phyloP scores from a whole-genome alignment of 2,329 filamentous ascomycete genomes.

The Talaromyces sp. region DNA sequence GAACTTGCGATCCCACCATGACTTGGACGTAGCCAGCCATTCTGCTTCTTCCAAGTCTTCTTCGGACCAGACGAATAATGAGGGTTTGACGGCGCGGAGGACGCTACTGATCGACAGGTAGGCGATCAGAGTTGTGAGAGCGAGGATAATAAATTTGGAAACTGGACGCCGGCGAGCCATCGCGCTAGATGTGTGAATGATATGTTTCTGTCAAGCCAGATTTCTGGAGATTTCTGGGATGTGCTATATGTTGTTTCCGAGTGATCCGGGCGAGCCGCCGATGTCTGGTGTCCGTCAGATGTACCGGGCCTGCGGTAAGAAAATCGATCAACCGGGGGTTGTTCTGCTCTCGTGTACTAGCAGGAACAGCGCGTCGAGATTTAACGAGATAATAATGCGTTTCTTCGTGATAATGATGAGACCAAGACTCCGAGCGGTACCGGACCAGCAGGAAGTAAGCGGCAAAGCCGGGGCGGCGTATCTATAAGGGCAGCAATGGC shows the following conservation, averaged over 20 bases:
- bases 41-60: constrained; percentile 60
- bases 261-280: background rate
- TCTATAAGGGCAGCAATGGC: background rate
- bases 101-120: constrained; percentile 48
- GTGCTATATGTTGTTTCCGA: background rate
- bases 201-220: background rate
- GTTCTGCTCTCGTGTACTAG: background rate
- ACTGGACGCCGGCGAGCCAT: constrained; percentile 39
- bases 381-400: constrained; percentile 10
- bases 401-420: constrained; percentile 14
- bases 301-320: constrained; percentile 1
- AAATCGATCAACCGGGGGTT: background rate
- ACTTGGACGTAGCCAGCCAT: constrained; percentile 70
- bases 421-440: constrained; percentile 21
- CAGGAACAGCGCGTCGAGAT: background rate
- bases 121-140: constrained; percentile 41
- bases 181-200: background rate
- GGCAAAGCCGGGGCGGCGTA: constrained; percentile 20
- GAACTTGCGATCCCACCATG: constrained; percentile 70
- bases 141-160: constrained; percentile 38
- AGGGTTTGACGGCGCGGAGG: constrained; percentile 59
- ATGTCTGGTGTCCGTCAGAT: background rate
- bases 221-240: background rate
- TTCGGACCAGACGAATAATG: constrained; percentile 57
- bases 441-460: constrained; percentile 26